Evolutionary conservation across 2,329 filamentous ascomycete species (phyloP), one percentile per base, ranked within the genome.

Genomic region (Aspergillus texensis): DNA sequence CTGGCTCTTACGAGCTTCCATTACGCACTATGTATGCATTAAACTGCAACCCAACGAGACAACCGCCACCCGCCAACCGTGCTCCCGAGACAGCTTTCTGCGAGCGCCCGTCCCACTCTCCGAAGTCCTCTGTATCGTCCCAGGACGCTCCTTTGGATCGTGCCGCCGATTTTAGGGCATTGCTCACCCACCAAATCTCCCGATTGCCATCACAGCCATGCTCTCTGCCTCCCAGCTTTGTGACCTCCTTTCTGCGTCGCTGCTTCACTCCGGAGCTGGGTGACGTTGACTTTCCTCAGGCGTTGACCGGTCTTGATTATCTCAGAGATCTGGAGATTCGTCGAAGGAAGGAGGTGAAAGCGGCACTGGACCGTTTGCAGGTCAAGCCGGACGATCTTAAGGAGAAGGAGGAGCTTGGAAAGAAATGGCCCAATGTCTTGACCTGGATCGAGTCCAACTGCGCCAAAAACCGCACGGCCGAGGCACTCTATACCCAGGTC

Each of bases 1-100:
- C 87, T 10, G 83, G 82, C 70, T 85, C 82, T 68, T 89, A 90
- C 71, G 88, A 90, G 70, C 86, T 90, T 36, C 88, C 88, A 24
- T 81, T 90, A 32, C 85, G 88, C 62, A 89, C 86, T 66, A 89
- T 90, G 85, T 90, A 89, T 78, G 84, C 84, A 30, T 81, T 90
- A 74, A 90, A 90, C 72, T 87, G 84, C 65, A 83, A 84, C 21
- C 82, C 86, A 21, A 82, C 77, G 55, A 74, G 77, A 54, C 77
- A 78, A 62, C 74, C 76, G 32, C 66, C 68, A 61, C 68, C 67
- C 28, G 70, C 61, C 57, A 71, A 64, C 34, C 67, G 63, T 60
- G 69, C 58, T 32, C 67, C 77, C 63, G 71, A 80, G 39, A 77
- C 79, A 32, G 72, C 75, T 39, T 72, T 76, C 72, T 68, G 80